Percentiles rank a stretch among this genome's conserved stretches.
Conservation (phyloP, 164 flowering plant species). For the Vitis rupestris region DNA sequence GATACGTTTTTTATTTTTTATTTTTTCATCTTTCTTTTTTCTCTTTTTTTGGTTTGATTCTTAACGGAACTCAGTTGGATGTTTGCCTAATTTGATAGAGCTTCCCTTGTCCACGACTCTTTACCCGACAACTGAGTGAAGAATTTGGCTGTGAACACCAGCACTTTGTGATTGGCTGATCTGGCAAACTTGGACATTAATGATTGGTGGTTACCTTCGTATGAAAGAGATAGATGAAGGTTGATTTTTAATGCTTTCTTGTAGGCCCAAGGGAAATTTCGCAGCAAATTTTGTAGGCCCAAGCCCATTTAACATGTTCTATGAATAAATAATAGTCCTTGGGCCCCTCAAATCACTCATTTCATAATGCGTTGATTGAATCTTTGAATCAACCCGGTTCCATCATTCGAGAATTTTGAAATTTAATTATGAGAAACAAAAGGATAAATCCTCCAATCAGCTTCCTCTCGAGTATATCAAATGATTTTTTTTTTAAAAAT, state of each 20-base stretch:
- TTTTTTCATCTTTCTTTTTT: not conserved
- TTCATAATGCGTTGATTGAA: not conserved
- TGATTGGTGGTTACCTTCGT: not conserved
- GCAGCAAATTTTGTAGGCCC: not conserved
- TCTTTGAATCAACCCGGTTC: too few species aligned
- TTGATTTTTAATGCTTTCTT: too few species aligned
- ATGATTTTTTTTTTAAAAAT: too few species aligned
- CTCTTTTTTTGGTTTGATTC: not conserved
- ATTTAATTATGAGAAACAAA: not conserved
- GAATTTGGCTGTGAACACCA: not conserved
- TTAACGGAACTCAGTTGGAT: not conserved
- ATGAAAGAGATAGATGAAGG: not conserved
- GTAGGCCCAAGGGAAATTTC: too few species aligned
- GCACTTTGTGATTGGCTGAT: conserved; percentile 9
- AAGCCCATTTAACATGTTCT: not conserved
- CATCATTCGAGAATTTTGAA: not conserved
- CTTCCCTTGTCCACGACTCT: not conserved
- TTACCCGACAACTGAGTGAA: conserved; percentile 7
- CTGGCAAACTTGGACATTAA: too few species aligned
- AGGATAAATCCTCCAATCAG: too few species aligned
- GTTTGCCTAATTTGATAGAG: conserved; percentile 16
- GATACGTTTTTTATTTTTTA: too few species aligned
- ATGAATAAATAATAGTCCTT: not conserved
- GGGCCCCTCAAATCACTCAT: not conserved
- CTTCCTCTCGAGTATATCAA: too few species aligned